Evolutionary conservation across 257 asterid species (phyloP), one percentile per base, ranked within the genome.

Genomic region (Nicotiana undulata): DNA sequence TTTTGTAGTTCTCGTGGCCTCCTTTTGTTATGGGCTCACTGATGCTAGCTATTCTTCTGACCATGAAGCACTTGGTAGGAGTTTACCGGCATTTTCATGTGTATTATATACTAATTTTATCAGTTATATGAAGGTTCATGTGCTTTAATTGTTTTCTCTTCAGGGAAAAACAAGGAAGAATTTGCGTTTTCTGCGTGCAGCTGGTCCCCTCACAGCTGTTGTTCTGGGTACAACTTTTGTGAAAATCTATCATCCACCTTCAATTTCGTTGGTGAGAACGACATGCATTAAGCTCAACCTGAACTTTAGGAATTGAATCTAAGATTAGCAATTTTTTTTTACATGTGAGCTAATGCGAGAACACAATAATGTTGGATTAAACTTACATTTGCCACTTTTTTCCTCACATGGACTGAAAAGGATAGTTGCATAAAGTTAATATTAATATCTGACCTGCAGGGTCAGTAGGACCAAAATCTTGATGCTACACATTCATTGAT

Each of bases 171-270:
- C 93, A 82, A 87, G 87, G 82, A 96, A 96, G 81, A 34, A 67
- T 61, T 87, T 96, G 61, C 92, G 93, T 76, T 91, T 96, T 85
- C 84, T 94, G 65, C 93, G 97, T 80, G 98, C 99, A 65, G 85
- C 97, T 83, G 99, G 98, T 84, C 98, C 99, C 82, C 97, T 94
- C 52, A 96, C 99, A 58, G 99, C 97, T 81, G 98, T 96, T 79
- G 93, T 94, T 84, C 87, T 96, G 83, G 96, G 98, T 79, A 91
- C 99, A 79, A 72, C 84, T 34, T 86, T 94, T 85, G 98, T 86
- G 83, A 89, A 90, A 87, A 75, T 96, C 63, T 91, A 31, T 88
- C 90, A 89, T 68, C 98, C 98, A 66, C 80, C 95, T 85, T 89
- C 98, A 61, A 94, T 96, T 84, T 84, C 99, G 75, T 86, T 96